Evolutionary conservation across 345 rosid genomes (phyloP).

Genomic region (Brassica rapa): DNA sequence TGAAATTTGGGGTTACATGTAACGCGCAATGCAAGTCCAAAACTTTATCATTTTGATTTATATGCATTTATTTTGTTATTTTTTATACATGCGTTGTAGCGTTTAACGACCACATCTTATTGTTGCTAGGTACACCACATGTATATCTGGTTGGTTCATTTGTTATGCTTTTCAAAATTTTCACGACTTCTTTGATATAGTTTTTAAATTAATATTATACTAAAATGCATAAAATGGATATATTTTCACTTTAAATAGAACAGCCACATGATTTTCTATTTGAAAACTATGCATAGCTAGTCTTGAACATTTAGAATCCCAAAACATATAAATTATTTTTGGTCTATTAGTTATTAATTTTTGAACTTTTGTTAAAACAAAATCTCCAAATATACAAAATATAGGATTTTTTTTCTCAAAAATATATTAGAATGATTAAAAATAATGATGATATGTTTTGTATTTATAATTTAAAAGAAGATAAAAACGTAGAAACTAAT

Average conservation of each 20-base stretch:
- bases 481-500: too few species aligned
- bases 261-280: not conserved
- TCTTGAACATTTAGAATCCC: not conserved
- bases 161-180: not conserved
- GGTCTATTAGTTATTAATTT: not conserved
- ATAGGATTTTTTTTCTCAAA: too few species aligned
- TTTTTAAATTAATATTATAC: too few species aligned
- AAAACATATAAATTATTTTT: too few species aligned
- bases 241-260: not conserved
- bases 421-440: too few species aligned
- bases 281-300: not conserved
- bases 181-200: not conserved
- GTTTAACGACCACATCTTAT: not conserved
- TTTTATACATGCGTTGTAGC: not conserved
- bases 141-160: not conserved
- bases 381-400: too few species aligned
- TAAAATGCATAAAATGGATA: not conserved
- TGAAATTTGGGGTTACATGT: not conserved
- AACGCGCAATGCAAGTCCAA: not conserved
- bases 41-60: not conserved
- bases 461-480: too few species aligned
- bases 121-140: not conserved
- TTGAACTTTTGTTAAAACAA: too few species aligned
- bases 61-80: not conserved
- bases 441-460: too few species aligned